Evolutionary conservation across 2,329 filamentous ascomycete species (phyloP), one percentile per base, ranked within the genome.

Genomic region (Bisporella sp.): DNA sequence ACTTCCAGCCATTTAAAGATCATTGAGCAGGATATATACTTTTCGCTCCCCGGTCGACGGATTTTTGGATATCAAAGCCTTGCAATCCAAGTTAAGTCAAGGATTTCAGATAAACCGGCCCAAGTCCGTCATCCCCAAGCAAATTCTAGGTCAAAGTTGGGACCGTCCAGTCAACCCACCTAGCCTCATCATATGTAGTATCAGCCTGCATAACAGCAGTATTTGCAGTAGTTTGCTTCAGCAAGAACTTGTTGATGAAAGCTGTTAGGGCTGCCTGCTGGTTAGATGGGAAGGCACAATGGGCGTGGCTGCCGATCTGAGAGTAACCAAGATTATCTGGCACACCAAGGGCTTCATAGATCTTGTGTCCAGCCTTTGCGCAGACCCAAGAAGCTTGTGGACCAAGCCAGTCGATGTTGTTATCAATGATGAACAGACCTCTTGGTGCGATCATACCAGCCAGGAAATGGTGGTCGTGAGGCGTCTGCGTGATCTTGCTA

Each of bases 401-500:
- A 12, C 77, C 76, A 32, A 78, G 68, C 75, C 75, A 78, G 57
- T 77, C 73, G 55, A 67, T 64, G 49, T 68, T 69, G 56, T 78
- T 78, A 62, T 81, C 77, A 47, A 80, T 77, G 29, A 78, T 73
- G 21, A 79, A 66, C 5, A 82, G 64, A 2, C 76, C 76, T 28
- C 78, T 67, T 2, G 79, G 79, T n/a, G 77, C 77, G 31, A 81
- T 70, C 21, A 80, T 69, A 6, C 71, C 77, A n/a, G 75, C 77
- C 41, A 82, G 72, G 56, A 75, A 73, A 63, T 82, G 78, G 45
- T 79, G 77, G 57, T 81, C 78, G 54, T 75, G 74, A 3, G 79
- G 76, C 42, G 81, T 67, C 21, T 64, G 68, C 47, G 60, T 68
- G 21, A 74, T 71, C 54, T 70, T 68, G 12, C 33, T 69, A 46